phyloP scores from a whole-genome alignment of 345 rosid species.

The Eucalyptus pumila region DNA sequence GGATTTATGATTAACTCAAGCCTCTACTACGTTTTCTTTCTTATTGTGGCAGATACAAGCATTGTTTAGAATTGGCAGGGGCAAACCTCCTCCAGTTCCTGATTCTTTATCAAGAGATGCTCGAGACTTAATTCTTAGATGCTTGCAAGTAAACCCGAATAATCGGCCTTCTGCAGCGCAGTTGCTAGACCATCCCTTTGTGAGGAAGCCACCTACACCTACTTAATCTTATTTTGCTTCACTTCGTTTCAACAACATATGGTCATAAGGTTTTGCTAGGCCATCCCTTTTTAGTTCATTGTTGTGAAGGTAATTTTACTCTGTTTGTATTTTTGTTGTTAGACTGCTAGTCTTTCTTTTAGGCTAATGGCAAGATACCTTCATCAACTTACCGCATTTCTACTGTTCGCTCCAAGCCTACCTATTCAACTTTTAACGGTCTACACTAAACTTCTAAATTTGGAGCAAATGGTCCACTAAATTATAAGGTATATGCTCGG shows the following conservation, averaged over 20 bases:
- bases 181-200: constrained; percentile 1
- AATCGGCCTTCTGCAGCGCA: background rate
- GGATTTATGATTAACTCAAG: background rate
- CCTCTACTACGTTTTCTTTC: background rate
- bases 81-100: background rate
- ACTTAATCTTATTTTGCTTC: background rate
- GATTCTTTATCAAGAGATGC: background rate
- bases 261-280: background rate
- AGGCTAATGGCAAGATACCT: background rate
- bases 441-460: background rate
- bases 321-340: background rate
- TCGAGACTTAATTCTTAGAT: background rate
- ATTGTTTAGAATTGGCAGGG: background rate
- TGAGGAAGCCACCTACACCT: background rate
- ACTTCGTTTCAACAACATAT: background rate
- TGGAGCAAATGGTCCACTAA: background rate
- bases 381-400: background rate
- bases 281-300: background rate
- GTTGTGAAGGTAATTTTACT: background rate
- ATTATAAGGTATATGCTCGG: background rate
- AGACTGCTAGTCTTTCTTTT: background rate
- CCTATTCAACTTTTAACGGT: background rate
- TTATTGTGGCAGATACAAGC: background rate
- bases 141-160: background rate
- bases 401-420: background rate